Conservation (phyloP, 169 alveolate species). For the Cryptosporidium bovis region DNA sequence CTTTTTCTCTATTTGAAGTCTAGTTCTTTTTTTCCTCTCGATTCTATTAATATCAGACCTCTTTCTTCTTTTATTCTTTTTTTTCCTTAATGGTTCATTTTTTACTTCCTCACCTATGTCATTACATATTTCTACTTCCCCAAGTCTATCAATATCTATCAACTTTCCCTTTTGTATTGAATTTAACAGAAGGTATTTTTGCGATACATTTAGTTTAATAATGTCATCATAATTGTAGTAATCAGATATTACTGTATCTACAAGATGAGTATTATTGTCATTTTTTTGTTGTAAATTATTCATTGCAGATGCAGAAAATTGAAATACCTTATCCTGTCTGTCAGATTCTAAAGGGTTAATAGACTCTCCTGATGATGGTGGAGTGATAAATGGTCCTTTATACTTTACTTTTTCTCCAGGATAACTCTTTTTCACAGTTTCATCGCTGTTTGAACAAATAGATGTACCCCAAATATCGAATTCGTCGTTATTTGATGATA, state of each 20-base stretch:
- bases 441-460: background rate
- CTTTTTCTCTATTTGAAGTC: background rate
- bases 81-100: background rate
- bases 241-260: slow-evolving; percentile 25
- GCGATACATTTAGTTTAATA: slow-evolving; percentile 14
- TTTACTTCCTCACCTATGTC: background rate
- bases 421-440: background rate
- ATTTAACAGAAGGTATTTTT: slow-evolving; percentile 9
- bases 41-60: slow-evolving; percentile 13
- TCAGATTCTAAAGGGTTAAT: slow-evolving; percentile 36
- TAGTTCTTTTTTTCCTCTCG: slow-evolving; percentile 1
- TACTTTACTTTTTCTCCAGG: slow-evolving; percentile 4
- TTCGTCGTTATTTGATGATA: background rate
- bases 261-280: background rate
- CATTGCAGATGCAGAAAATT: background rate
- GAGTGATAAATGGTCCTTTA: slow-evolving; percentile 5
- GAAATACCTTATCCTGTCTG: slow-evolving; percentile 10
- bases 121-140: background rate
- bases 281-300: background rate
- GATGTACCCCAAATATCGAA: slow-evolving; percentile 64
- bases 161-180: slow-evolving; percentile 25
- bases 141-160: background rate
- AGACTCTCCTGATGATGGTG: slow-evolving; percentile 61
- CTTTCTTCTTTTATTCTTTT: slow-evolving; percentile 25
- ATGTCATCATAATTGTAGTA: slow-evolving; percentile 12